Evolutionary conservation across 2,329 filamentous ascomycete genomes (phyloP).

Genomic region (Aspergillus sp.): DNA sequence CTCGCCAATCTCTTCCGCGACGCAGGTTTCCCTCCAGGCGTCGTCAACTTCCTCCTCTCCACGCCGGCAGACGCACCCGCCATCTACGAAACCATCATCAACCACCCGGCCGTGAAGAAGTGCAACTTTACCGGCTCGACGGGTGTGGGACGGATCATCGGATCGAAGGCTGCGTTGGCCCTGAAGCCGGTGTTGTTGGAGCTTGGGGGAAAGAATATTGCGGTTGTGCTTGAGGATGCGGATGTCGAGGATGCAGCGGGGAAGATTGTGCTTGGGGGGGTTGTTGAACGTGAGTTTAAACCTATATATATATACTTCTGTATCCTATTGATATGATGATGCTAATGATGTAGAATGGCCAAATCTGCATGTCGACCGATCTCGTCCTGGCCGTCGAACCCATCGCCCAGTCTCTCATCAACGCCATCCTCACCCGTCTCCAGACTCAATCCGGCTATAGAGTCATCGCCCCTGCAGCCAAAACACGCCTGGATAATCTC

Average conservation of each 20-base stretch:
- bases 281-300: too few relatives aligned
- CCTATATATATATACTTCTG: too few relatives aligned
- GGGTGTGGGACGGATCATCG: conserved; percentile 39
- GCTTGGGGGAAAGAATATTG: conserved; percentile 43
- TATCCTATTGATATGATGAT: too few relatives aligned
- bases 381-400: conserved; percentile 54
- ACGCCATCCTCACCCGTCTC: neutral
- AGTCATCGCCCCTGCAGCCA: neutral
- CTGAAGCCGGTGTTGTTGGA: conserved; percentile 46
- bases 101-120: conserved; percentile 33
- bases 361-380: conserved; percentile 78
- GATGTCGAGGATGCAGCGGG: conserved; percentile 36
- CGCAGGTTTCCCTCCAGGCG: conserved; percentile 40
- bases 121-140: conserved; percentile 45
- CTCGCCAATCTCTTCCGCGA: conserved; percentile 36
- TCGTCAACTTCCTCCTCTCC: conserved; percentile 35
- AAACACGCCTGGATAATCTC: conserved; percentile 26
- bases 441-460: neutral
- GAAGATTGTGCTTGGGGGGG: conserved; percentile 22
- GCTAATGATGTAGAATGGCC: too few relatives aligned
- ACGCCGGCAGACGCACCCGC: conserved; percentile 27
- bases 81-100: conserved; percentile 34
- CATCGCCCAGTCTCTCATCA: conserved; percentile 23
- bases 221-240: conserved; percentile 41
- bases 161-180: conserved; percentile 28